phyloP scores from a whole-genome alignment of 2,329 filamentous ascomycete genomes.

The Aureobasidium vineae region DNA sequence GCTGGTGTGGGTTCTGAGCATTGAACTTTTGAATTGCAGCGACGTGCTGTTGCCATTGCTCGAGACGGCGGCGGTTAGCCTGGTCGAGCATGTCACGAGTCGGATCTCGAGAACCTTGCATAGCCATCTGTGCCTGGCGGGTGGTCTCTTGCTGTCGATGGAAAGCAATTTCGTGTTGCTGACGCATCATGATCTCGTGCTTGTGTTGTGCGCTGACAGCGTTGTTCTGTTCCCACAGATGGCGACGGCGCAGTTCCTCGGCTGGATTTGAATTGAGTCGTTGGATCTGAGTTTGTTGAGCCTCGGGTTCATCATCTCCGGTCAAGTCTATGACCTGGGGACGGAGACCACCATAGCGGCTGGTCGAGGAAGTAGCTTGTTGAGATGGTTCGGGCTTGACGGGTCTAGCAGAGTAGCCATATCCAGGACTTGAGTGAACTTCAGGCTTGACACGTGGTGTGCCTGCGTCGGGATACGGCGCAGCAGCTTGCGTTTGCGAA shows the following conservation, averaged over 20 bases:
- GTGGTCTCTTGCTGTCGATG: neutral
- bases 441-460: slow-evolving; percentile 18
- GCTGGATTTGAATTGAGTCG: neutral
- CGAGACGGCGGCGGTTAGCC: neutral
- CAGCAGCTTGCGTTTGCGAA: neutral
- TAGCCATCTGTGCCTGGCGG: neutral
- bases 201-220: neutral
- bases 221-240: slow-evolving; percentile 11
- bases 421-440: neutral
- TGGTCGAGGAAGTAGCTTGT: neutral
- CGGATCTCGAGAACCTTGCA: neutral
- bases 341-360: neutral
- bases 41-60: slow-evolving; percentile 15
- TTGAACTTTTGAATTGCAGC: neutral
- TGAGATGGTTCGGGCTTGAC: slow-evolving; percentile 9
- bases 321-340: slow-evolving; percentile 18
- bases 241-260: slow-evolving; percentile 10
- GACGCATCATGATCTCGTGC: neutral
- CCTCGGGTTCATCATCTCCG: slow-evolving; percentile 2
- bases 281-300: neutral
- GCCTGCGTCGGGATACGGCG: neutral
- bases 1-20: neutral
- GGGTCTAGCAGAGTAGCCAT: neutral
- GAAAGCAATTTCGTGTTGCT: neutral
- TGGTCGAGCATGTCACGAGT: neutral